Evolutionary conservation across 441 rosid genomes (phyloP).

Genomic region (Syzygium syzygioides): DNA sequence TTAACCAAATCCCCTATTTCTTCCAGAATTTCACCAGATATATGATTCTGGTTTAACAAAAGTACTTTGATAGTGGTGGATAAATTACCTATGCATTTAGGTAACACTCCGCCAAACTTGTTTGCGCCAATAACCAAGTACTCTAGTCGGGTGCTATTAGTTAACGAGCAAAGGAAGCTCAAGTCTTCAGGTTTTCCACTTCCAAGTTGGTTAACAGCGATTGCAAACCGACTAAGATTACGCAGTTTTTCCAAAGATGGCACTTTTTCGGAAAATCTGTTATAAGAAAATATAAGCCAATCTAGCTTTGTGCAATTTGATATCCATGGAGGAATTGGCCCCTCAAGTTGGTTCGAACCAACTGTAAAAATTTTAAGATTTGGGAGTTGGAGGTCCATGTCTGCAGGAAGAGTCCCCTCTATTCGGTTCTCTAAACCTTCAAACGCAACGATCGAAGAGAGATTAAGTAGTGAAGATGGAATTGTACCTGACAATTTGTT

Average conservation of each 20-base stretch:
- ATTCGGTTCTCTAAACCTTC: fast-evolving
- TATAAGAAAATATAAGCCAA: fast-evolving
- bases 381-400: neutral
- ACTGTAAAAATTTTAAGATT: fast-evolving
- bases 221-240: neutral
- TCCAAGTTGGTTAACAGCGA: neutral
- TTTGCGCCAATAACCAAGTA: fast-evolving
- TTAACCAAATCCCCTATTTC: neutral
- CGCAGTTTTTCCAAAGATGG: neutral
- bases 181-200: neutral
- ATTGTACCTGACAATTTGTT: neutral
- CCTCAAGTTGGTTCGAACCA: fast-evolving
- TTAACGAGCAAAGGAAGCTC: neutral
- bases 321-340: neutral
- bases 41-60: fast-evolving
- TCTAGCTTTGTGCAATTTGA: neutral
- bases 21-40: neutral
- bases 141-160: neutral
- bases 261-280: neutral
- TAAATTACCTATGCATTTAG: neutral
- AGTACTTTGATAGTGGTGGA: neutral
- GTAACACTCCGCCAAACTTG: neutral
- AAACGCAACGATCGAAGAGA: neutral
- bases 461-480: neutral
- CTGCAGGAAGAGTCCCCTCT: neutral